Evolutionary conservation across 148 eudicot genomes (phyloP), one percentile per base, ranked within the genome.

Genomic region (Cornus kousa): DNA sequence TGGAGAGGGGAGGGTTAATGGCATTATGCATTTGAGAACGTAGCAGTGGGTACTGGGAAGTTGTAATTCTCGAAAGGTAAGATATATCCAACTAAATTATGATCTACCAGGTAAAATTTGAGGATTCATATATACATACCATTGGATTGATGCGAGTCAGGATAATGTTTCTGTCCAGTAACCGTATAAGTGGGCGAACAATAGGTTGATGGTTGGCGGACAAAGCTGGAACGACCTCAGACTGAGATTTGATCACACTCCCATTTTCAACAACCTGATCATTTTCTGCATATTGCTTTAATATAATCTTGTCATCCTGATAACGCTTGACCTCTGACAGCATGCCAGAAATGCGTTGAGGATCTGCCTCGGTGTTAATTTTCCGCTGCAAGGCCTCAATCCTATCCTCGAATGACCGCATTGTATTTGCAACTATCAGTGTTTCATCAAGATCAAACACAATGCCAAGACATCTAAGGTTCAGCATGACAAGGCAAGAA

Each of bases 401-500:
- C 81, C 94, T 89, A 83, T 97, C 99, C 86, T 97, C 99, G 73
- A 97, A 97, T 3, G 99, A 97, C 11, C 97, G 92, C 95, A 92
- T 88, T 10, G 99, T 97, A 80, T 97, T 94, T 43, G 99, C 99
- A 68, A 97, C 98, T 46, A 97, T 85, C 22, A 97, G 93, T 28
- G 99, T 97, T 83, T 97, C 99, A 70, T 97, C 99, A 35, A 97
- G 99, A 85, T 97, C 99, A 87, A 97, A 97, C 48, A 94, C 99
- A 75, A 97, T 97, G 79, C 97, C 95, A 75, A 97, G 99, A 77
- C 99, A 97, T 80, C 99, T 91, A 67, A 94, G 97, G 79, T 97
- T 94, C 81, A 97, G 86, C 98, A 97, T 86, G 75, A 86, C 88
- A 79, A 97, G 94, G 80, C 98, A 94, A 67, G 95, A 90, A 40